Conservation (phyloP, 2,329 filamentous ascomycete species). For the Penicillium brevicompactum region DNA sequence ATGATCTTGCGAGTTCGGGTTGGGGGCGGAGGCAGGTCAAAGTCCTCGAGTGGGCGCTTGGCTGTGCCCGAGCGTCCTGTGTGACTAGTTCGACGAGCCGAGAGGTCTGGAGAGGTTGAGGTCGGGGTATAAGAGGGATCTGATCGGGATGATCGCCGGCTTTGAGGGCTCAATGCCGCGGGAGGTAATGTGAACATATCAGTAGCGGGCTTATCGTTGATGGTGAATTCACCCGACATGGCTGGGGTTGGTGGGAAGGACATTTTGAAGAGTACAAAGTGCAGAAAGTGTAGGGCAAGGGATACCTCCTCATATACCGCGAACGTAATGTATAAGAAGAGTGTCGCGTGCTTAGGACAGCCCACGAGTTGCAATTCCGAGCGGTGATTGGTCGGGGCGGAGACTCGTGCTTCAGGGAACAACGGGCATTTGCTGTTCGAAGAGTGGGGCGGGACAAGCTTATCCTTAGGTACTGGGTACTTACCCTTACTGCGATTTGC, state of each 20-base stretch:
- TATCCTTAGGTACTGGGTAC: constrained; percentile 15
- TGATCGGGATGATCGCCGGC: constrained; percentile 32
- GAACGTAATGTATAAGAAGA: constrained; percentile 9
- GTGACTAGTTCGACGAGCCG: constrained; percentile 22
- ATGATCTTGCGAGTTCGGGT: constrained; percentile 95
- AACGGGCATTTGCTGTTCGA: constrained; percentile 31
- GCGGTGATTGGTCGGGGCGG: constrained; percentile 29
- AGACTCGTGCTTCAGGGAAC: constrained; percentile 24
- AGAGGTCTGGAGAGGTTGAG: constrained; percentile 36
- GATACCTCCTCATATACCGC: constrained; percentile 14
- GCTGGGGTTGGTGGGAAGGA: constrained; percentile 41
- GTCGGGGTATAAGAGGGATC: constrained; percentile 34
- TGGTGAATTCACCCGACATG: constrained; percentile 42
- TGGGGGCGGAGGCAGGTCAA: constrained; percentile 86
- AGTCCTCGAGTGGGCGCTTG: constrained; percentile 52
- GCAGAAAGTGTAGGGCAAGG: constrained; percentile 2
- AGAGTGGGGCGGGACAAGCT: constrained; percentile 22
- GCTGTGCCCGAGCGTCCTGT: constrained; percentile 33
- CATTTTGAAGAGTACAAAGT: constrained; percentile 23
- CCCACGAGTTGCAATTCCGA: constrained; percentile 31
- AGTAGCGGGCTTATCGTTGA: constrained; percentile 39
- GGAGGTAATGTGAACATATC: constrained; percentile 41
- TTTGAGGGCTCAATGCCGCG: constrained; percentile 35
- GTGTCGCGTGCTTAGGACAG: constrained; percentile 40
- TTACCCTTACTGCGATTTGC: neutral